Percentiles rank a stretch among this genome's conserved stretches.
phyloP scores from a whole-genome alignment of 129 eudicot genomes.

The Daucus carota region DNA sequence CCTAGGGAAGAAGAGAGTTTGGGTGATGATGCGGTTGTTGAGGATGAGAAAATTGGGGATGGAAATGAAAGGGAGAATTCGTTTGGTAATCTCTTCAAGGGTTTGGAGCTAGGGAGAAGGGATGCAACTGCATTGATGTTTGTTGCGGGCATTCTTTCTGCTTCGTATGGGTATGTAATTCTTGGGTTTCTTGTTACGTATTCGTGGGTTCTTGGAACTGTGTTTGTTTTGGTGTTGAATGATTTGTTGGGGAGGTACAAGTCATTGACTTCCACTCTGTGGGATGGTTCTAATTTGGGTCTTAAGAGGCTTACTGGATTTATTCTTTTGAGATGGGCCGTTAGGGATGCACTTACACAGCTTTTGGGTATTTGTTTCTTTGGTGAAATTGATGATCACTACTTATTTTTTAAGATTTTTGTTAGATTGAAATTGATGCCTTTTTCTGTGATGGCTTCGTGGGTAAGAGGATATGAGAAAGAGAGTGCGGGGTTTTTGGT shows the following conservation, averaged over 20 bases:
- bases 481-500: conserved; percentile 64
- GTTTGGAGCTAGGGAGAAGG: conserved; percentile 56
- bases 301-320: conserved; percentile 69
- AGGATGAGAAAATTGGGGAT: conserved; percentile 15
- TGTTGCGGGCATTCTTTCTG: conserved; percentile 54
- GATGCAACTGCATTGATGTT: conserved; percentile 67
- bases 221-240: conserved; percentile 63
- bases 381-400: conserved; percentile 93
- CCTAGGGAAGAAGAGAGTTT: conserved; percentile 11
- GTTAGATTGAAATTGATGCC: conserved; percentile 95
- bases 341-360: conserved; percentile 84
- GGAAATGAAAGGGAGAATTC: conserved; percentile 9
- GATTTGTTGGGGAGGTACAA: conserved; percentile 54
- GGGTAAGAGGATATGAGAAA: conserved; percentile 61
- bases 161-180: conserved; percentile 77
- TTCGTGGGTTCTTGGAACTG: conserved; percentile 74
- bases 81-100: conserved; percentile 47
- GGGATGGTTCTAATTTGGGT: conserved; percentile 84
- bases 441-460: conserved; percentile 59
- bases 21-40: background rate
- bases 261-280: conserved; percentile 42
- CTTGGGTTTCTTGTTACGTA: conserved; percentile 75
- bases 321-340: conserved; percentile 88
- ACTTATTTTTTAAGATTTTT: conserved; percentile 74
- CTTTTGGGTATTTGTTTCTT: conserved; percentile 73